Conservation (phyloP, 1,139 yeast species). For the Yamadazyma sp. region DNA sequence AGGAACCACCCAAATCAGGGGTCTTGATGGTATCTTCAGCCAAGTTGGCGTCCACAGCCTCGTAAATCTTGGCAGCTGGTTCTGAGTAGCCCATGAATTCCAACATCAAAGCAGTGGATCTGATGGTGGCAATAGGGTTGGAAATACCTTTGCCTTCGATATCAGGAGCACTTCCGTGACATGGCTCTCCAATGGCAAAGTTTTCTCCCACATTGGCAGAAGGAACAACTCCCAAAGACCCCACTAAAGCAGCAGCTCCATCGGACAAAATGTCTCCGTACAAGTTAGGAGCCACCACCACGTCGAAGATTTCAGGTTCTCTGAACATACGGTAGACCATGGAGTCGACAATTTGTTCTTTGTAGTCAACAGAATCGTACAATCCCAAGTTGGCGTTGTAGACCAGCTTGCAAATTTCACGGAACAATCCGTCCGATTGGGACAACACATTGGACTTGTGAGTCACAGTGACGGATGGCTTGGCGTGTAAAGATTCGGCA, state of each 20-base stretch:
- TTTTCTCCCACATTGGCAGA: conserved; percentile 95
- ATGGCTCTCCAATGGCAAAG: conserved; percentile 98
- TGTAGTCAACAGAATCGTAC: conserved; percentile 61
- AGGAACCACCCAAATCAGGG: conserved; percentile 91
- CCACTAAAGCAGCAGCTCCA: conserved; percentile 99
- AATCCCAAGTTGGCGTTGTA: conserved; percentile 64
- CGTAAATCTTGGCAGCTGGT: conserved; percentile 89
- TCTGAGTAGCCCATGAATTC: conserved; percentile 91
- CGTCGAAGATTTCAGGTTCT: conserved; percentile 96
- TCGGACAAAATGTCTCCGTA: conserved; percentile 97
- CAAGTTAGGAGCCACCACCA: conserved; percentile 96
- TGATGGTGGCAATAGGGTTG: conserved; percentile 95
- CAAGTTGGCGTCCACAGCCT: conserved; percentile 93
- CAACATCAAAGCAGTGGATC: conserved; percentile 96
- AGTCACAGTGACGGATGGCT: conserved; percentile 83
- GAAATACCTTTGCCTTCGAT: conserved; percentile 94
- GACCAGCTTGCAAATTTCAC: conserved; percentile 82
- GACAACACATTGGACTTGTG: conserved; percentile 96
- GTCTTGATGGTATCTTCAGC: conserved; percentile 78
- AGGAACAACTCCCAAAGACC: conserved; percentile 97
- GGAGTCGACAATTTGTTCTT: conserved; percentile 97
- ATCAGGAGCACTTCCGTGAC: conserved; percentile 99
- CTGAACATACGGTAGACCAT: conserved; percentile 99
- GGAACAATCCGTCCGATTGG: conserved; percentile 91
- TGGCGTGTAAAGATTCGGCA: conserved; percentile 36